Base-by-base conservation (phyloP, 2,329 filamentous ascomycete genomes). In the Monosporascus ibericus region DNA sequence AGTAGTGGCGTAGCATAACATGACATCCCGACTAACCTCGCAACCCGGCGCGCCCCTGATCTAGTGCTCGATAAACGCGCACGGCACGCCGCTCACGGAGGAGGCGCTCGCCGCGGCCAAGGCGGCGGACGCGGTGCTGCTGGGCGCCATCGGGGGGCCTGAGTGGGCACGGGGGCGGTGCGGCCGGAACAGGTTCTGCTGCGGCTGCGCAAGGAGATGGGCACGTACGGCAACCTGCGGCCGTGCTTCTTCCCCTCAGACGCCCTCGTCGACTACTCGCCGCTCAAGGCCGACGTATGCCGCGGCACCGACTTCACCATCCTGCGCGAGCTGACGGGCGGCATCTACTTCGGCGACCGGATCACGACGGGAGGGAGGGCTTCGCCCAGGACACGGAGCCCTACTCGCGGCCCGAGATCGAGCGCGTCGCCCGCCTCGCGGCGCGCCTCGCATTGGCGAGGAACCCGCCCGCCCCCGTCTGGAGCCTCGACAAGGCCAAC, bases 221-320 rank as follows among this genome's bases (percentile, higher is more conserved):
- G 82, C 66, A 90, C 92, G 52, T 97, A 95, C 74, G 92, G 92
- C 63, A 97, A 97, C 81, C 85, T 97, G 53, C 87, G 92, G 6
- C 92, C 92, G 9, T 97, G 92, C 80, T 95, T 89, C 80, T 97
- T 99, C 75, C 90, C 90, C 48, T 92, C 91, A 1, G 88, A 92
- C 50, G 81, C 84, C 27, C 86, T 96, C 48, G 85, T 96, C 65
- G 85, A 92, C 48, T 81, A 79, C 66, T 96, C 91, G 11, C 92
- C 92, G 0, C 84, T 97, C 58, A 95, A 95, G 74, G 85, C 88
- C 51, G 81, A 87, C 3, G 81, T 96, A 57, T 95, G 89, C 79
- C 81, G 85, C 57, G 92, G 89, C 64, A 91, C 89, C 63, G 88
- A 97, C 78, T 90, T 97, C 74, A 89, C 88, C 74, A 87, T 97